phyloP scores from a whole-genome alignment of 23 red algal species.

The Agarophyton chilense region DNA sequence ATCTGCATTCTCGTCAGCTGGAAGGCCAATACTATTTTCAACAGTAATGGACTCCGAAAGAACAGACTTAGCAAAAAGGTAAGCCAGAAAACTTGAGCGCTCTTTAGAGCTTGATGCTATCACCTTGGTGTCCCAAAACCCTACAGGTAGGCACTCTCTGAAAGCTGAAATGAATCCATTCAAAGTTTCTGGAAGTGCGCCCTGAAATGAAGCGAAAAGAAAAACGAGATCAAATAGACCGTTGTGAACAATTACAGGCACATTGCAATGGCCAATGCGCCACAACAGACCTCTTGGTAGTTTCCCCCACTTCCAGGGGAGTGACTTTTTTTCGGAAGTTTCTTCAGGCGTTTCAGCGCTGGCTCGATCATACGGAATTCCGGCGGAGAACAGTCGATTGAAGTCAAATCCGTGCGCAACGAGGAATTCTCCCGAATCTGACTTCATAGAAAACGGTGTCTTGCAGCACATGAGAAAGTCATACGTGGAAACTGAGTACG shows the following conservation, averaged over 20 bases:
- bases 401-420: conserved; percentile 92
- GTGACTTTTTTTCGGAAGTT: conserved; percentile 1
- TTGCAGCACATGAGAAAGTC: conserved; percentile 87
- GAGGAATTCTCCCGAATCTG: conserved; percentile 75
- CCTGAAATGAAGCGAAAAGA: conserved; percentile 88
- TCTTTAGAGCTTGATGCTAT: conserved; percentile 42
- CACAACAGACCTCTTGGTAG: conserved; percentile 79
- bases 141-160: conserved; percentile 22
- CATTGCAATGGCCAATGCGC: conserved; percentile 64
- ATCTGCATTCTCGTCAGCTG: conserved; percentile 32
- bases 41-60: conserved; percentile 1
- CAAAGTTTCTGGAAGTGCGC: conserved; percentile 71
- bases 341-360: conserved; percentile 25
- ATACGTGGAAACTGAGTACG: conserved; percentile 75
- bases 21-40: background rate
- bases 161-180: conserved; percentile 66
- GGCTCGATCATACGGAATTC: conserved; percentile 82
- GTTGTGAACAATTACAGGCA: conserved; percentile 92
- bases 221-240: conserved; percentile 89
- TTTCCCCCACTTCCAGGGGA: conserved; percentile 44
- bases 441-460: conserved; percentile 52
- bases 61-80: conserved; percentile 80
- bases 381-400: conserved; percentile 78
- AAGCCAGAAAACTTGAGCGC: conserved; percentile 63
- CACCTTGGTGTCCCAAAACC: conserved; percentile 89